Conservation (phyloP, 1,284 basidiomycete genomes). For the Cryptococcus hybrid region DNA sequence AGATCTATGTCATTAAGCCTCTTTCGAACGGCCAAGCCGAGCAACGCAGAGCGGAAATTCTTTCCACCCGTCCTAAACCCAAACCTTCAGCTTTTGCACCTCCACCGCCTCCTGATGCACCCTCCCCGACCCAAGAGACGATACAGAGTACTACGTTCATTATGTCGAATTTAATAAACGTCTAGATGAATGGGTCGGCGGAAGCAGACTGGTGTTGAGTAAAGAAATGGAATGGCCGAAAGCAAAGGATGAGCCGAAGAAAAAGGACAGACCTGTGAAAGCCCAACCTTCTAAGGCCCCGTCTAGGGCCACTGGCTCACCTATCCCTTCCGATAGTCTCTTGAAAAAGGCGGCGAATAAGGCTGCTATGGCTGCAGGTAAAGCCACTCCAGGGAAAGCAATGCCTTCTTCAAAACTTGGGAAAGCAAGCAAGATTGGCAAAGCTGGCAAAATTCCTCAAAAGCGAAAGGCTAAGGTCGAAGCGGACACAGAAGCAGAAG, state of each 20-base stretch:
- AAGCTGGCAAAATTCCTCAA: slow-evolving; percentile 52
- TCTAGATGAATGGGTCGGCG: slow-evolving; percentile 97
- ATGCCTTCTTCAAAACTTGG: slow-evolving; percentile 6
- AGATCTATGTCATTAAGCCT: slow-evolving; percentile 82
- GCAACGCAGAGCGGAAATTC: slow-evolving; percentile 87
- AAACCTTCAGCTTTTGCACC: slow-evolving; percentile 57
- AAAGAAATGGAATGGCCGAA: slow-evolving; percentile 94
- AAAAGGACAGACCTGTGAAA: slow-evolving; percentile 49
- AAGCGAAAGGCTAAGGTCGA: slow-evolving; percentile 62
- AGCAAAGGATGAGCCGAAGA: slow-evolving; percentile 40
- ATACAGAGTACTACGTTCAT: slow-evolving; percentile 92
- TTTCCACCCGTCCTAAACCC: slow-evolving; percentile 84
- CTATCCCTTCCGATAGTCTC: slow-evolving; percentile 51
- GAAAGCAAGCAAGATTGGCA: slow-evolving; percentile 26
- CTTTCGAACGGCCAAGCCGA: slow-evolving; percentile 69
- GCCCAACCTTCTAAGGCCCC: slow-evolving; percentile 31
- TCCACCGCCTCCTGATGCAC: slow-evolving; percentile 56
- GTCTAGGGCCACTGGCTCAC: slow-evolving; percentile 24
- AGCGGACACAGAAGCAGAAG: slow-evolving; percentile 17
- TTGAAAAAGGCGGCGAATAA: slow-evolving; percentile 74
- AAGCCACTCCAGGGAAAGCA: slow-evolving; percentile 11
- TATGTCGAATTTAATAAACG: slow-evolving; percentile 99
- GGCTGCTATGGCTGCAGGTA: slow-evolving; percentile 50
- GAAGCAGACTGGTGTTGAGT: slow-evolving; percentile 77
- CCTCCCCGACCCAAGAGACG: slow-evolving; percentile 55